These are phyloP conservation scores for Pseudogymnoascus sp. DNA, from an alignment of 2,329 filamentous ascomycete species.

Conservation along the genomic window DNA sequence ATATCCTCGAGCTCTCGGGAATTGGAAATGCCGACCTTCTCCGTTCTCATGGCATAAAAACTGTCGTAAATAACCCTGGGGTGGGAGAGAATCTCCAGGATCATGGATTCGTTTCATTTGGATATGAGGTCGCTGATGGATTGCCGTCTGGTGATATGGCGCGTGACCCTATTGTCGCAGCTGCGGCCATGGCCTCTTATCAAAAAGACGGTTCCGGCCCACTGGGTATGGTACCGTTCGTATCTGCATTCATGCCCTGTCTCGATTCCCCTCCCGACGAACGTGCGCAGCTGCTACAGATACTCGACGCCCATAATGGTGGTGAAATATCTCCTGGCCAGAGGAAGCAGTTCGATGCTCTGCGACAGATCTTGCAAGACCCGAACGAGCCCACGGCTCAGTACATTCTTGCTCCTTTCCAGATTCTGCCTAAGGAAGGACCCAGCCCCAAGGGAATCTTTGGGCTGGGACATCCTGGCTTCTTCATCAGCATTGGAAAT, in stretches of 20 bases:
- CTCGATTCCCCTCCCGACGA: conserved; percentile 8
- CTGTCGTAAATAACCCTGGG: conserved; percentile 16
- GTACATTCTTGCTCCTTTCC: conserved; percentile 15
- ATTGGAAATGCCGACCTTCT: conserved; percentile 21
- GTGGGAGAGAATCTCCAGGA: conserved; percentile 20
- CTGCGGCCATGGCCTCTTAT: conserved; percentile 14
- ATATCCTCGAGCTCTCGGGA: conserved; percentile 29
- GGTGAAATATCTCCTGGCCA: conserved; percentile 4
- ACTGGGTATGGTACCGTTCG: conserved; percentile 11
- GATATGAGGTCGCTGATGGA: conserved; percentile 11
- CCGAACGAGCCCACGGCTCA: conserved; percentile 14
- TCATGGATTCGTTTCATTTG: conserved; percentile 10
- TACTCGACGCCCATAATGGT: conserved; percentile 3
- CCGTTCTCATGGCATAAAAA: conserved; percentile 15
- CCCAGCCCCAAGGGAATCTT: conserved; percentile 13
- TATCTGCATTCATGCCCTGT: conserved; percentile 16
- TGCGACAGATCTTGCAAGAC: conserved; percentile 11
- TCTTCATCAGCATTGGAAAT: conserved; percentile 24
- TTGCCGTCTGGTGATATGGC: conserved; percentile 12
- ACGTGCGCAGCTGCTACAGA: conserved; percentile 9
- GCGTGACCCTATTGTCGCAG: conserved; percentile 13
- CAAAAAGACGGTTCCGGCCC: conserved; percentile 14
- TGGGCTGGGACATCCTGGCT: conserved; percentile 14
- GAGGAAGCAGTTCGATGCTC: conserved; percentile 12
- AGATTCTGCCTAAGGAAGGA: conserved; percentile 14